Base-by-base conservation (phyloP, 2,329 filamentous ascomycete genomes). In the Ambrosiella beaveri region DNA sequence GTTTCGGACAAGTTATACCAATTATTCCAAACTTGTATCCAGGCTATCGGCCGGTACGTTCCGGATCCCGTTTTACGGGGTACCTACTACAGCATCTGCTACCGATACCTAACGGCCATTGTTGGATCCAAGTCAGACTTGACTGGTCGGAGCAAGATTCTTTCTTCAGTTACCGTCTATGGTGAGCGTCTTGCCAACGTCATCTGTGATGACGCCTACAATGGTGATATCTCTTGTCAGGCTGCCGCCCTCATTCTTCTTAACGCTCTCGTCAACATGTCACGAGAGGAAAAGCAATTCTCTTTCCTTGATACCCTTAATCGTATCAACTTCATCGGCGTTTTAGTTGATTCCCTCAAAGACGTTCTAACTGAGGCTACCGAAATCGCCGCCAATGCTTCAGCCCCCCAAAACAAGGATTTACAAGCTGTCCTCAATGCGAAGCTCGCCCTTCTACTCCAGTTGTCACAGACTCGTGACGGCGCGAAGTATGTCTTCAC, bases 121-220 rank as follows among this genome's bases (percentile, higher is more conserved):
- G 70, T 78, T 7, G 73, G 76, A 44, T 70, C 77, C 57, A 67
- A 73, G 47, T 49, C 56, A 8, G 61, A 54, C 36, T 68, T 69
- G 12, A 71, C 74, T 1, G 75, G 72, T 41, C 73, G 75, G 15
- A 69, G 71, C 36, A 78, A 86, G 66, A 84, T 86, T 1, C 77
- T 94, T 63, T 88, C 87, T 68, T 81, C 84, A 3, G 82, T 88
- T 45, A 73, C 75, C 54, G 68, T 75, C 11, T 79, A 78, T 50
- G 90, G 93, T 44, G 86, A 88, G 65, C 79, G 86, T 57, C 75
- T 97, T 44, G 78, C 97, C 61, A 88, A 91, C 64, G 82, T 88
- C 35, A 76, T 96, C 49, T 96, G 90, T 66, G 93, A 98, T 65
- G 93, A 98, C 71, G 90, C 89, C 17, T 91, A 90, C 68, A 83